Percentiles rank a stretch among this genome's conserved stretches.
These are phyloP conservation scores for Rhodotorula sp. DNA, from an alignment of 1,284 basidiomycete species.

Conservation along the genomic window DNA sequence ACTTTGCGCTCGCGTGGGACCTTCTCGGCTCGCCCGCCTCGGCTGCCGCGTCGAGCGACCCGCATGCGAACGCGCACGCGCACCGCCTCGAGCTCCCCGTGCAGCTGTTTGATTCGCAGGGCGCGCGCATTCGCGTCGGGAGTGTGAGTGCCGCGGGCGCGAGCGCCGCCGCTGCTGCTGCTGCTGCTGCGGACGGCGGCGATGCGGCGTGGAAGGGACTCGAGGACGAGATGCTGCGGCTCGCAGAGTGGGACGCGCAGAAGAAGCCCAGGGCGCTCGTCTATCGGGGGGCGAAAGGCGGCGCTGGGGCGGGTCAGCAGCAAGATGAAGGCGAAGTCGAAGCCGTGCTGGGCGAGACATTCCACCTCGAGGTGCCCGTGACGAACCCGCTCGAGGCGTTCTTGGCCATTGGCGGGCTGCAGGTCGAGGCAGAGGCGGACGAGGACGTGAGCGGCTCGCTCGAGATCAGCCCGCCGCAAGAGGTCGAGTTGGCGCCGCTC, in stretches of 20 bases:
- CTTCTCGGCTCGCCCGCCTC: slow-evolving; percentile 23
- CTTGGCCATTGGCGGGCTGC: slow-evolving; percentile 44
- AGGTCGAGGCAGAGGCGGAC: slow-evolving; percentile 21
- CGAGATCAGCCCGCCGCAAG: slow-evolving; percentile 40
- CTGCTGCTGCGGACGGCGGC: neutral
- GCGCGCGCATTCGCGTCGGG: slow-evolving; percentile 17
- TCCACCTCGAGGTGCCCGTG: slow-evolving; percentile 52
- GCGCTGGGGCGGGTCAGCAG: slow-evolving; percentile 41
- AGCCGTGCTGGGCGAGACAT: slow-evolving; percentile 45
- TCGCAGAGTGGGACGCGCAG: slow-evolving; percentile 14
- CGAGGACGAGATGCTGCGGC: slow-evolving; percentile 22
- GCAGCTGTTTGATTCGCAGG: slow-evolving; percentile 34
- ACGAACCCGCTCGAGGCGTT: slow-evolving; percentile 54
- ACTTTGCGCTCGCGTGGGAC: slow-evolving; percentile 55
- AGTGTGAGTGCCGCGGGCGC: neutral
- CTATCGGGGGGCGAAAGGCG: slow-evolving; percentile 27
- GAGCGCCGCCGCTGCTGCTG: neutral
- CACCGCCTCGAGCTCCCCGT: slow-evolving; percentile 7
- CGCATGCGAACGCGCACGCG: slow-evolving; percentile 4
- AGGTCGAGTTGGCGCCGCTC: slow-evolving; percentile 50
- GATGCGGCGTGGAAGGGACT: slow-evolving; percentile 18
- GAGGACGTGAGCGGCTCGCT: neutral
- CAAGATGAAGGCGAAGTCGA: slow-evolving; percentile 38
- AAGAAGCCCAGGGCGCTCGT: slow-evolving; percentile 29
- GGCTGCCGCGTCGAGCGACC: neutral